A percentile compares a stretch with the other conserved stretches of the same genome.
These are phyloP conservation scores for Claviceps paspali DNA, from an alignment of 2,329 filamentous ascomycete genomes.

Conservation along the genomic window DNA sequence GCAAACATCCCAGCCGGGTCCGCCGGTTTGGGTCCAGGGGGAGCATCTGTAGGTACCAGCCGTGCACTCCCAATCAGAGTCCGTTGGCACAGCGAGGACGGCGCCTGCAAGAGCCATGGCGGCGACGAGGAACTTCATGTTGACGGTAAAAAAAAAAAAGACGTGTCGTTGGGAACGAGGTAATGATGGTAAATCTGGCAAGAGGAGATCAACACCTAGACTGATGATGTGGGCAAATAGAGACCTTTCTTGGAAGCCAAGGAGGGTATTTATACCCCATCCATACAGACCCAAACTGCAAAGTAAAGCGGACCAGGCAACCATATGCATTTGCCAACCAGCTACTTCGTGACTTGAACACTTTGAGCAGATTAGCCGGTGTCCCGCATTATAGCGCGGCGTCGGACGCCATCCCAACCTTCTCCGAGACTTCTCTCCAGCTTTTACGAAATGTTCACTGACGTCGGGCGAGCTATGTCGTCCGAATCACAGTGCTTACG, in stretches of 20 bases:
- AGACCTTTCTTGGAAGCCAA: background rate
- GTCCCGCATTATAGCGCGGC: no score
- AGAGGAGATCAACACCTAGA: background rate
- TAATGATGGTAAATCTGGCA: background rate
- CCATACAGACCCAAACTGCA: no score
- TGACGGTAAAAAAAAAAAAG: background rate
- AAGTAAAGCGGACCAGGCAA: no score
- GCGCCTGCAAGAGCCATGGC: constrained; percentile 10
- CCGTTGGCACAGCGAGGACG: constrained; percentile 6
- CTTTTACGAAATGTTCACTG: no score
- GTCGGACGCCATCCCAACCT: no score
- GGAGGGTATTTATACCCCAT: background rate
- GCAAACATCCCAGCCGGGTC: constrained; percentile 20
- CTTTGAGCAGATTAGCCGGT: no score
- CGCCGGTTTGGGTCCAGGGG: background rate
- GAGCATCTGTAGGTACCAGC: constrained; percentile 22
- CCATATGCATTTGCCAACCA: no score
- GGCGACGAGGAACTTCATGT: constrained; percentile 17
- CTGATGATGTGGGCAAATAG: background rate
- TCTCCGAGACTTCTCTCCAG: no score
- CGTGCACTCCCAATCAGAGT: constrained; percentile 10
- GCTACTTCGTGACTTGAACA: no score
- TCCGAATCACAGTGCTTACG: no score
- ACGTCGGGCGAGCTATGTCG: no score
- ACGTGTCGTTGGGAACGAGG: background rate